Conservation (phyloP, 1,284 basidiomycete species). For the Austroboletus niveus region DNA sequence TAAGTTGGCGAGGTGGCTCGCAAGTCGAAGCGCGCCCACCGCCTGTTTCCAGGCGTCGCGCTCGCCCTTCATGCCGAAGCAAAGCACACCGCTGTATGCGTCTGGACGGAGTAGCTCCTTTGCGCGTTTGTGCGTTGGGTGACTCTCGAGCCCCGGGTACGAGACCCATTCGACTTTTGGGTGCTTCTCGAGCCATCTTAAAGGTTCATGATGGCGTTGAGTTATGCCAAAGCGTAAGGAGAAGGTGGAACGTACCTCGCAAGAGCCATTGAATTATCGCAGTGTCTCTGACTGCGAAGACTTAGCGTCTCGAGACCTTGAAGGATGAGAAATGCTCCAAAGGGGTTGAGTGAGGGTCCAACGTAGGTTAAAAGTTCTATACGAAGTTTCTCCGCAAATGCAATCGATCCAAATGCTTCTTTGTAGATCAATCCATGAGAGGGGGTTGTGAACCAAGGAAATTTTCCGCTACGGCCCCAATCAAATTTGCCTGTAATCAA, state of each 20-base stretch:
- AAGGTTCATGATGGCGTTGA: too few relatives aligned
- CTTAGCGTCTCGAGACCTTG: constrained; percentile 87
- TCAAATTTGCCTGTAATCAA: constrained; percentile 69
- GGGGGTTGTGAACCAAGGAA: constrained; percentile 82
- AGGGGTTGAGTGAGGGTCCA: constrained; percentile 76
- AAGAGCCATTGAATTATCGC: constrained; percentile 71
- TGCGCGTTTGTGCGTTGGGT: constrained; percentile 64
- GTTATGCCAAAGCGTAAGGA: too few relatives aligned
- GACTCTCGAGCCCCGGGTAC: constrained; percentile 71
- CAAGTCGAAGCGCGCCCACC: constrained; percentile 75
- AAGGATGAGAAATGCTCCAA: constrained; percentile 78
- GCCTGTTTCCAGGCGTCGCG: constrained; percentile 58
- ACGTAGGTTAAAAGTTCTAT: constrained; percentile 77
- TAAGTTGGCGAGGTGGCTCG: constrained; percentile 81
- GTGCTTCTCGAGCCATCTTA: constrained; percentile 66
- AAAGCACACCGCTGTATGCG: constrained; percentile 75
- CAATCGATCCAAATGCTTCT: constrained; percentile 72
- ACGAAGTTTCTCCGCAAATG: constrained; percentile 76
- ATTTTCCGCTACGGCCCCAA: constrained; percentile 76
- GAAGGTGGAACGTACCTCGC: constrained; percentile 49
- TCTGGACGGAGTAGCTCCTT: constrained; percentile 55
- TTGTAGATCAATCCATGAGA: constrained; percentile 74
- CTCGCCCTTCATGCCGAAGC: constrained; percentile 79
- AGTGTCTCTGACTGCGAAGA: constrained; percentile 75
- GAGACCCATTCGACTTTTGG: constrained; percentile 78